Conservation (phyloP, 257 asterid genomes). For the Asclepias syriaca region DNA sequence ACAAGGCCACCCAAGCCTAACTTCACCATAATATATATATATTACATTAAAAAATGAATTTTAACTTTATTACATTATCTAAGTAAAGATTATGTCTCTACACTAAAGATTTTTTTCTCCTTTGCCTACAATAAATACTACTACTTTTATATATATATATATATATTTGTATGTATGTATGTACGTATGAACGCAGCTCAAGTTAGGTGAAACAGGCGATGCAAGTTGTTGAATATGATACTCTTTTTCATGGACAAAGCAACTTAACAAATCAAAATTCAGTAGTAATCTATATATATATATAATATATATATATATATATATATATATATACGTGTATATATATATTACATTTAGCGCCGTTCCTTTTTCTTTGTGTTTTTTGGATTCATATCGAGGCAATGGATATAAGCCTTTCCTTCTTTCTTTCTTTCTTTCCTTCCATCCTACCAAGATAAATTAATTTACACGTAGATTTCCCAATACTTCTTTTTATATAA, state of each 20-base stretch:
- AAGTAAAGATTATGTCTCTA: too few species aligned
- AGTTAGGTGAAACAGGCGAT: too few species aligned
- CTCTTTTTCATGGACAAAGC: slow-evolving; percentile 14
- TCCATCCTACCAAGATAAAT: slow-evolving; percentile 16
- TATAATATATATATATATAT: neutral
- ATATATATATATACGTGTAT: too few species aligned
- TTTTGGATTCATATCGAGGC: neutral
- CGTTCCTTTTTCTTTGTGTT: neutral
- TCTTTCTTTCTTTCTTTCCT: slow-evolving; percentile 17
- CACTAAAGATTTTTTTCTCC: too few species aligned
- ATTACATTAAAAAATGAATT: too few species aligned
- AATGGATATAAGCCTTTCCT: slow-evolving; percentile 18
- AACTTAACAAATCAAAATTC: slow-evolving; percentile 3
- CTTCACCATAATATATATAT: neutral
- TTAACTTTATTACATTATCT: too few species aligned
- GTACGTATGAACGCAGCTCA: too few species aligned
- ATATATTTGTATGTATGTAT: too few species aligned
- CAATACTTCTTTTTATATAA: neutral
- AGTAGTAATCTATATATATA: too few species aligned
- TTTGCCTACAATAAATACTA: too few species aligned
- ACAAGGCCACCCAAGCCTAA: too few species aligned
- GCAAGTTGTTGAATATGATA: neutral
- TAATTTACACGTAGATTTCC: slow-evolving; percentile 13
- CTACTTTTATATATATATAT: too few species aligned
- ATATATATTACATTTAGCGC: neutral